A percentile compares a stretch with the other conserved stretches of the same genome.
phyloP scores from a whole-genome alignment of 2,329 filamentous ascomycete genomes.

The Colletotrichum cereale region DNA sequence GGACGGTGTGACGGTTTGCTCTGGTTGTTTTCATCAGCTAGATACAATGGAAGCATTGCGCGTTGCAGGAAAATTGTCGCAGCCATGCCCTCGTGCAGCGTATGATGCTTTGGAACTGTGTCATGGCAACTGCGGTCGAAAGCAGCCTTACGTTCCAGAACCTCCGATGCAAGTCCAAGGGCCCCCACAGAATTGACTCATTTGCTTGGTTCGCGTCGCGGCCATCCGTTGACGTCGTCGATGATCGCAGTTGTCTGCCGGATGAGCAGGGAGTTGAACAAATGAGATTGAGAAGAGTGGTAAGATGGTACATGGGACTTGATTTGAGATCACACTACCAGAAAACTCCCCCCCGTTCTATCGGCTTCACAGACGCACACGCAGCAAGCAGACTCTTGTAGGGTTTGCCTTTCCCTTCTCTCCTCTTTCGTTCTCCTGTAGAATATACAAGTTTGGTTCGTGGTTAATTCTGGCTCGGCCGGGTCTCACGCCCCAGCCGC shows the following conservation, averaged over 20 bases:
- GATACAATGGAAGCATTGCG: background rate
- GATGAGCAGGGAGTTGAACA: conserved; percentile 7
- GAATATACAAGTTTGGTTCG: conserved; percentile 53
- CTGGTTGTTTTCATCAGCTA: conserved; percentile 2
- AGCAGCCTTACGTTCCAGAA: background rate
- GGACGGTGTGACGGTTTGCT: background rate
- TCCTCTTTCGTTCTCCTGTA: conserved; percentile 43
- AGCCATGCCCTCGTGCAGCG: too few species aligned
- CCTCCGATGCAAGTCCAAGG: background rate
- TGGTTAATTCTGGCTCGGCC: conserved; percentile 17
- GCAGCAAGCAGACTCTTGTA: conserved; percentile 23
- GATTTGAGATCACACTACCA: conserved; percentile 39
- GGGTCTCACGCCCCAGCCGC: conserved; percentile 8
- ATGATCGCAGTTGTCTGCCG: background rate
- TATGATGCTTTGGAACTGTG: background rate
- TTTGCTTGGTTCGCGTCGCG: background rate
- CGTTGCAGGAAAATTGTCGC: background rate
- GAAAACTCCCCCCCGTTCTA: conserved; percentile 36
- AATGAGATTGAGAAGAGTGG: conserved; percentile 21
- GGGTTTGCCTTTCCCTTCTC: conserved; percentile 21
- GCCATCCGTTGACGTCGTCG: background rate
- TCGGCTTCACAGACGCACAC: conserved; percentile 32
- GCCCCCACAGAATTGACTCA: conserved; percentile 19
- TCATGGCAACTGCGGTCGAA: background rate
- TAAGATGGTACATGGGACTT: conserved; percentile 36